Evolutionary conservation across 2,329 filamentous ascomycete species (phyloP), one percentile per base, ranked within the genome.

Genomic region (Colletotrichum truncatum): DNA sequence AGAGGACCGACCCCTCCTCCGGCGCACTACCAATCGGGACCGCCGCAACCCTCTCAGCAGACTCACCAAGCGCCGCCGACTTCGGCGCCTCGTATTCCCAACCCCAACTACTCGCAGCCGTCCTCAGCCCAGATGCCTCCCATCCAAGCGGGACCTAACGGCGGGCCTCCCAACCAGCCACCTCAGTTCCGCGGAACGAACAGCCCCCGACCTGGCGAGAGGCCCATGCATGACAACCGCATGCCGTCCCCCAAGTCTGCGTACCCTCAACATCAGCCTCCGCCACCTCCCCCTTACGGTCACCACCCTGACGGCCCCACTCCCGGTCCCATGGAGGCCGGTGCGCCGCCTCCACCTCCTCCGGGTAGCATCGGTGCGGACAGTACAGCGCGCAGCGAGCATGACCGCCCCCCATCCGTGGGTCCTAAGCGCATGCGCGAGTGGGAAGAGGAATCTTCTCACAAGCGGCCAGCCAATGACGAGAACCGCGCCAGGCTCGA

Each of bases 221-320:
- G 94, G 55, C 91, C 92, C 2, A 86, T 96, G 68, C 87, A 95
- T 69, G 94, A 97, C 70, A 93, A 91, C 74, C 89, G 92, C 66
- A 92, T 94, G 79, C 88, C 93, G n/a, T 98, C 95, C n/a, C 94
- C 94, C 64, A 94, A 94, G 73, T 91, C 93, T 38, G 89, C 89
- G 7, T 97, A 96, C 73, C 90, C 91, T 5, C 93, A 94, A 72
- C 92, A 93, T 68, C 92, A 91, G 69, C 80, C 84, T 8, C 76
- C 76, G 11, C 73, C 76, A 14, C 73, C 78, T 10, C 72, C 77
- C 51, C 77, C 80, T 0, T 97, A 93, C 74, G 84, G 91, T 70
- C 91, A 92, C 69, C 93, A 93, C 70, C 87, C 88, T 46, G 92
- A 94, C 21, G 76, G 76, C 49, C 77, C 79, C 23, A 79, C 87